phyloP scores from a whole-genome alignment of 176 grass and related monocot genomes.

The Eleusine indica region DNA sequence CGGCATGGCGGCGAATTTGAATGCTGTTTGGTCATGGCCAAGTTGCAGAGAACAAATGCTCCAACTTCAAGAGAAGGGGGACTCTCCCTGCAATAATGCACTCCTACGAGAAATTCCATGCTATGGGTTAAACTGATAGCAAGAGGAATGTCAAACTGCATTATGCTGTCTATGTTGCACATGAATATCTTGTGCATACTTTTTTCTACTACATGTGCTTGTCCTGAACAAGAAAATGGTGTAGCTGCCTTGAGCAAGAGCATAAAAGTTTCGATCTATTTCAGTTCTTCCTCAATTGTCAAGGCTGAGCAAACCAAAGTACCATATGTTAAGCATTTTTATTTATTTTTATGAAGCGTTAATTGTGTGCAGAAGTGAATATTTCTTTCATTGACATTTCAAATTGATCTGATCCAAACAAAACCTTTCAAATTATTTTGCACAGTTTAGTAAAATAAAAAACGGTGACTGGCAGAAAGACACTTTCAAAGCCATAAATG shows the following conservation, averaged over 20 bases:
- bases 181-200: neutral
- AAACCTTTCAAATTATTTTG: neutral
- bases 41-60: slow-evolving; percentile 38
- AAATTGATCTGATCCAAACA: neutral
- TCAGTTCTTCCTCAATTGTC: neutral
- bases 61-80: neutral
- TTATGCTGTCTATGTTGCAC: too few relatives aligned
- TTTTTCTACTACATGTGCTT: neutral
- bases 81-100: slow-evolving; percentile 23
- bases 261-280: neutral
- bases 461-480: neutral
- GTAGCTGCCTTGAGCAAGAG: neutral
- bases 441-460: neutral
- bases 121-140: neutral
- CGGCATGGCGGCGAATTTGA: neutral
- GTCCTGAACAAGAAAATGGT: neutral
- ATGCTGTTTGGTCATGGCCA: neutral
- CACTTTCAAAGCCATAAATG: slow-evolving; percentile 17
- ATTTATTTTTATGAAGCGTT: too few relatives aligned
- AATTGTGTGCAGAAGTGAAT: neutral
- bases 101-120: neutral
- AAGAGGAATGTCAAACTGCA: slow-evolving; percentile 28
- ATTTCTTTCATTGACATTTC: neutral
- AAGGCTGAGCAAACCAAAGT: neutral
- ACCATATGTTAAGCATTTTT: neutral